Evolutionary conservation across 2,329 filamentous ascomycete genomes (phyloP), one percentile per base, ranked within the genome.

Genomic region (Talaromyces sp.): DNA sequence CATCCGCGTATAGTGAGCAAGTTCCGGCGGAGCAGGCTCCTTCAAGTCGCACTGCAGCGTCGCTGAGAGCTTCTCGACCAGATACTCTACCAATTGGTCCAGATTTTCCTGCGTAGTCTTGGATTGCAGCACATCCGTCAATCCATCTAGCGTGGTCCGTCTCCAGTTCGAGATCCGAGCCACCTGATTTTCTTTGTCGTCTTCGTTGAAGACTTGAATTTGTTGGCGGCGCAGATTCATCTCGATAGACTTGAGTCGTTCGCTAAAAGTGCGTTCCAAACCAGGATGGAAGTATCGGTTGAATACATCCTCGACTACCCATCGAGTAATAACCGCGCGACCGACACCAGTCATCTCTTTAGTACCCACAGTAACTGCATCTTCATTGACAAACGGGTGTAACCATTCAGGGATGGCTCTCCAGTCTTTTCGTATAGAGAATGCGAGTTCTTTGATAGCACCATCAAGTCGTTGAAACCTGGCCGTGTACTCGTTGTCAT

Each of bases 341-440:
- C 95, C 95, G 27, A 96, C 90, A 5, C 93, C 93, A 6, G 93
- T 98, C 95, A 99, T 99, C 78, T 99, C 95, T 77, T 97, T 93
- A 74, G 93, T 96, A 67, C 93, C 95, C 10, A 90, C 92, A 72
- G 89, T 87, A 63, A 96, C 84, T 0, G 93, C 94, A 72, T 96
- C 93, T 61, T 90, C 84, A 76, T 94, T 97, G 69, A 96, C 91
- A 63, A 88, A 91, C 27, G 84, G 85, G 63, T 88, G 85, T 53
- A 99, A 83, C 92, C 93, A 98, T 5, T 83, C 75, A 0, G 95
- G 95, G 63, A 98, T 84, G 38, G 83, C 83, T 68, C 87, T 88
- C 95, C 95, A 99, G 74, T 96, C 91, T 79, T 98, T 98, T 68
- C 95, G 90, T 69, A 98, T 96, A 70, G 95, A 94, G 82, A 97